A percentile compares a stretch with the other conserved stretches of the same genome.
Evolutionary conservation across 1,139 yeast genomes (phyloP).

Genomic region (Candida neerlandica): DNA sequence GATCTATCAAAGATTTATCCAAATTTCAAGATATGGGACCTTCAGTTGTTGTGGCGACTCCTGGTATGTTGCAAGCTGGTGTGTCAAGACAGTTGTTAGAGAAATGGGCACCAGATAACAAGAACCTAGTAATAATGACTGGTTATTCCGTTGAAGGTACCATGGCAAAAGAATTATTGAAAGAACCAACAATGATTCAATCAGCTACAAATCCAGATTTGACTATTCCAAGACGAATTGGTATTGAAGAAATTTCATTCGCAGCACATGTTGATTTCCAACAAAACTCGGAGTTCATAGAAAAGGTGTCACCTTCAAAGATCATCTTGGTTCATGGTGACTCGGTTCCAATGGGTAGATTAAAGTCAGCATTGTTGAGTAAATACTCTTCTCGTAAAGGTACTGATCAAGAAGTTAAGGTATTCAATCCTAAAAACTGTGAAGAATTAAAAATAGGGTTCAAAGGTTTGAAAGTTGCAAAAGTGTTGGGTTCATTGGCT

Average conservation of each 20-base stretch:
- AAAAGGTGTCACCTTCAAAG: constrained; percentile 78
- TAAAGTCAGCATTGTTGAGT: constrained; percentile 88
- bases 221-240: constrained; percentile 81
- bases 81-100: constrained; percentile 88
- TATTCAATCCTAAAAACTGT: constrained; percentile 91
- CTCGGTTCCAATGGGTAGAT: constrained; percentile 95
- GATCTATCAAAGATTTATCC: constrained; percentile 77
- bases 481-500: constrained; percentile 79
- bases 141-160: constrained; percentile 99
- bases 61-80: constrained; percentile 98
- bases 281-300: constrained; percentile 90
- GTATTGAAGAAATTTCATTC: constrained; percentile 93
- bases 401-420: constrained; percentile 89
- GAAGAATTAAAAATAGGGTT: constrained; percentile 76
- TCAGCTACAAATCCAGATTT: constrained; percentile 78
- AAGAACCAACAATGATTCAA: constrained; percentile 89
- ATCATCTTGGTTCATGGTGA: constrained; percentile 97
- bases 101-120: constrained; percentile 96
- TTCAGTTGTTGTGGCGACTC: constrained; percentile 93
- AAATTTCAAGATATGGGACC: constrained; percentile 93
- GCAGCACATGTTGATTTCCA: constrained; percentile 99
- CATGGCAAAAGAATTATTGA: constrained; percentile 85
- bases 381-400: constrained; percentile 82
- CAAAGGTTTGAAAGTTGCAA: constrained; percentile 83
- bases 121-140: constrained; percentile 82